Evolutionary conservation across 108 stramenopile species (phyloP).

Genomic region (Asterionellopsis glacialis): DNA sequence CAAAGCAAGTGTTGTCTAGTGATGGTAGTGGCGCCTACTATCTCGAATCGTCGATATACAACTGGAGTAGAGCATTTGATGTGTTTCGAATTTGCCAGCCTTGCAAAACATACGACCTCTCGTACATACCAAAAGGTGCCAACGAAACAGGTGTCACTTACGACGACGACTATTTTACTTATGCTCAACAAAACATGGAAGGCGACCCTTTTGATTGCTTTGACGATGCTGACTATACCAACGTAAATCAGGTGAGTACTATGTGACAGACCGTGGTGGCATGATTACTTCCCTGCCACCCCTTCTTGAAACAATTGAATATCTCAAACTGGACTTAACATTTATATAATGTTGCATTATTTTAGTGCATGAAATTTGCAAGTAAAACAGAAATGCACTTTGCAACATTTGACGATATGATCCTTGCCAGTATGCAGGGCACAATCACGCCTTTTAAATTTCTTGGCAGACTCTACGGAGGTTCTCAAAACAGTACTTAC

Average conservation of each 20-base stretch:
- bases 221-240: constrained; percentile 54
- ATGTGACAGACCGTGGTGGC: too few species aligned
- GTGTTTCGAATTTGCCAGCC: constrained; percentile 51
- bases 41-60: constrained; percentile 13
- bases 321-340: neutral
- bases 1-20: neutral
- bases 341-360: neutral
- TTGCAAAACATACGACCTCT: constrained; percentile 42
- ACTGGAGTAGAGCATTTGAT: constrained; percentile 42
- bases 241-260: constrained; percentile 27
- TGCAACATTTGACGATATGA: constrained; percentile 40
- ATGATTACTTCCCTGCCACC: neutral
- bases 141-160: neutral
- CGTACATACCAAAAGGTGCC: too few species aligned
- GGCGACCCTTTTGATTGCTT: constrained; percentile 36
- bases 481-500: too few species aligned
- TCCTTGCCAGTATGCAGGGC: constrained; percentile 43
- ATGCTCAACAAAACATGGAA: constrained; percentile 4
- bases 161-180: constrained; percentile 6
- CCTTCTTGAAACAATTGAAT: too few species aligned
- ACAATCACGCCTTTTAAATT: constrained; percentile 17
- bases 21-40: neutral
- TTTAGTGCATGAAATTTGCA: constrained; percentile 55
- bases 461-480: neutral
- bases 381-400: constrained; percentile 17